Percentiles rank a stretch among this genome's conserved stretches.
phyloP scores from a whole-genome alignment of 2,329 filamentous ascomycete genomes.

The Exophiala spinifera region DNA sequence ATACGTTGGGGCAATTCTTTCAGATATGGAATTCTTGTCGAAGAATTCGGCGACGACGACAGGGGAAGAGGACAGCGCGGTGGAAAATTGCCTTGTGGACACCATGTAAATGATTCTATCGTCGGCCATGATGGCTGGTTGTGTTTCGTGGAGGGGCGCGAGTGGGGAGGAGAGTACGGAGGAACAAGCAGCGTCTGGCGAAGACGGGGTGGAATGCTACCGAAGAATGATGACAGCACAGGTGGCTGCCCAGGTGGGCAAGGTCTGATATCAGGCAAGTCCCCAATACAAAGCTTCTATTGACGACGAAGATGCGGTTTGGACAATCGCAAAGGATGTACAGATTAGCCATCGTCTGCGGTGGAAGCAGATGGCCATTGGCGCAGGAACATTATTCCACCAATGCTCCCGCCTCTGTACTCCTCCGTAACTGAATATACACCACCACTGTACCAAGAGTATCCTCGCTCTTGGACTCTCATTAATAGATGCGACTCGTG shows the following conservation, averaged over 20 bases:
- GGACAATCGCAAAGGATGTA: too few relatives aligned
- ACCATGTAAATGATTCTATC: constrained; percentile 49
- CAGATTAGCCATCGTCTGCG: neutral
- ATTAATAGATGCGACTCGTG: too few relatives aligned
- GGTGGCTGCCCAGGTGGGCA: too few relatives aligned
- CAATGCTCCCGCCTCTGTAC: neutral
- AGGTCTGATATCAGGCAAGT: neutral
- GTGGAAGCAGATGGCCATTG: neutral
- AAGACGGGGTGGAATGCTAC: neutral
- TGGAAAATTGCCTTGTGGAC: constrained; percentile 65
- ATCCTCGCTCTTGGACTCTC: too few relatives aligned
- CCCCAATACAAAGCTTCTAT: neutral
- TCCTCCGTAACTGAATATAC: too few relatives aligned
- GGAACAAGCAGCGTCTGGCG: neutral
- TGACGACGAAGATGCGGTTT: neutral
- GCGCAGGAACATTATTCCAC: constrained; percentile 2
- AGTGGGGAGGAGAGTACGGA: neutral
- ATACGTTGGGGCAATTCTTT: constrained; percentile 77
- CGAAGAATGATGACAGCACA: neutral
- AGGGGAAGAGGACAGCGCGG: constrained; percentile 66
- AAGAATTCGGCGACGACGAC: constrained; percentile 90
- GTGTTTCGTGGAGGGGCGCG: neutral
- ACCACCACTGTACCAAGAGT: too few relatives aligned
- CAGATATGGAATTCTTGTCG: constrained; percentile 80
- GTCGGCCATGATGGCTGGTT: constrained; percentile 38